A percentile compares a stretch with the other conserved stretches of the same genome.
Conservation (phyloP, 2,329 filamentous ascomycete genomes). For the Microdochium nivale region DNA sequence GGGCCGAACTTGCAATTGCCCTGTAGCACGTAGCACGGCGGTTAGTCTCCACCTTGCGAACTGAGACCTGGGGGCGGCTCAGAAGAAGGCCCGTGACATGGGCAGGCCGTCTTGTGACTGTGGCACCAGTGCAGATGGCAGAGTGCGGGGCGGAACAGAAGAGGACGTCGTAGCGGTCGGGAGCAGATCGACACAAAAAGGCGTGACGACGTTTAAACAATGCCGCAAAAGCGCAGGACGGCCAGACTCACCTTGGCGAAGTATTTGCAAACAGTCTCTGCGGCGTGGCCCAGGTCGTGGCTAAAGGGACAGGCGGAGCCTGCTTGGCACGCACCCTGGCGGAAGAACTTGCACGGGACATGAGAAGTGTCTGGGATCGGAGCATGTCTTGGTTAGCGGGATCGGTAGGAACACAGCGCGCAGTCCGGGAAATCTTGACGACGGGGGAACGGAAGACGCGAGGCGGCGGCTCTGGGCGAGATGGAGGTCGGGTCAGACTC, state of each 20-base stretch:
- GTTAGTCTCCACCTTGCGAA: background rate
- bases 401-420: no score
- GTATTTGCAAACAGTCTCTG: conserved; percentile 94
- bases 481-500: conserved; percentile 22
- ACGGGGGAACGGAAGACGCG: conserved; percentile 1
- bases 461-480: conserved; percentile 1
- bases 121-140: background rate
- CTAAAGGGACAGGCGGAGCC: conserved; percentile 94
- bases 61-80: background rate
- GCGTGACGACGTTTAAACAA: no score
- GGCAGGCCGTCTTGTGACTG: background rate
- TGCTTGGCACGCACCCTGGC: conserved; percentile 91
- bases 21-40: conserved; percentile 33
- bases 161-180: no score
- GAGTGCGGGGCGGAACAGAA: no score
- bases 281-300: conserved; percentile 77
- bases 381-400: conserved; percentile 5
- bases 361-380: conserved; percentile 71
- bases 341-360: conserved; percentile 99
- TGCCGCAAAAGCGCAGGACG: no score
- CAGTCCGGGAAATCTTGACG: background rate
- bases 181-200: background rate
- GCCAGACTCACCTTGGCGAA: conserved; percentile 74
- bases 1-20: conserved; percentile 98
- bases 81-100: background rate